These are phyloP conservation scores for Neoscytalidium dimidiatum DNA, from an alignment of 2,329 filamentous ascomycete species.

Conservation along the genomic window DNA sequence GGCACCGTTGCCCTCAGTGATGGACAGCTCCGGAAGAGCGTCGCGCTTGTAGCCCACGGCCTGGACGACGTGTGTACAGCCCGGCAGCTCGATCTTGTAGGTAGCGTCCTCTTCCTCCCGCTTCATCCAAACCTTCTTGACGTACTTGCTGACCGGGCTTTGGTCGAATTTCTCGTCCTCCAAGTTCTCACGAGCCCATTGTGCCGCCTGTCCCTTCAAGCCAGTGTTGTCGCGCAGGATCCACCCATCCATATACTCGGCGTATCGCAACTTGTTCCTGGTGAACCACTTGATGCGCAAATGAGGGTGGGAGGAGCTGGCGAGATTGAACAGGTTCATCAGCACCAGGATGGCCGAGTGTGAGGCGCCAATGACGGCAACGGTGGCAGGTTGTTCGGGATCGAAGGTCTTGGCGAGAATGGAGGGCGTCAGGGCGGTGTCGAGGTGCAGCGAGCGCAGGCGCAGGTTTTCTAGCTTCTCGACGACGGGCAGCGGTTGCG, in stretches of 20 bases:
- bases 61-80: constrained; percentile 57
- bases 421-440: constrained; percentile 58
- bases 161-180: constrained; percentile 50
- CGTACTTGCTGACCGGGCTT: constrained; percentile 4
- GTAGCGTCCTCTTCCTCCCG: constrained; percentile 49
- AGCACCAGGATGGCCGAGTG: constrained; percentile 66
- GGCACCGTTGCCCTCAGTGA: constrained; percentile 33
- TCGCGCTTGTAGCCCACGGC: constrained; percentile 61
- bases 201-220: constrained; percentile 62
- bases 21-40: constrained; percentile 50
- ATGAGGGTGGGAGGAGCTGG: constrained; percentile 52
- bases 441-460: constrained; percentile 53
- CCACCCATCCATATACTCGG: constrained; percentile 63
- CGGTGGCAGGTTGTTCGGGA: constrained; percentile 39
- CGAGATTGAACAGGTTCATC: constrained; percentile 60
- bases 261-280: constrained; percentile 61
- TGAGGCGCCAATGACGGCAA: constrained; percentile 63
- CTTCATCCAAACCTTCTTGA: constrained; percentile 43
- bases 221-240: constrained; percentile 67
- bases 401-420: constrained; percentile 47
- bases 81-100: constrained; percentile 50
- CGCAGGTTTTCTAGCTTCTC: constrained; percentile 29
- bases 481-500: constrained; percentile 44
- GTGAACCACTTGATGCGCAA: constrained; percentile 64
- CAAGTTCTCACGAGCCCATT: constrained; percentile 61